These are phyloP conservation scores for Colletotrichum aenigma DNA, from an alignment of 2,329 filamentous ascomycete species.

Conservation along the genomic window DNA sequence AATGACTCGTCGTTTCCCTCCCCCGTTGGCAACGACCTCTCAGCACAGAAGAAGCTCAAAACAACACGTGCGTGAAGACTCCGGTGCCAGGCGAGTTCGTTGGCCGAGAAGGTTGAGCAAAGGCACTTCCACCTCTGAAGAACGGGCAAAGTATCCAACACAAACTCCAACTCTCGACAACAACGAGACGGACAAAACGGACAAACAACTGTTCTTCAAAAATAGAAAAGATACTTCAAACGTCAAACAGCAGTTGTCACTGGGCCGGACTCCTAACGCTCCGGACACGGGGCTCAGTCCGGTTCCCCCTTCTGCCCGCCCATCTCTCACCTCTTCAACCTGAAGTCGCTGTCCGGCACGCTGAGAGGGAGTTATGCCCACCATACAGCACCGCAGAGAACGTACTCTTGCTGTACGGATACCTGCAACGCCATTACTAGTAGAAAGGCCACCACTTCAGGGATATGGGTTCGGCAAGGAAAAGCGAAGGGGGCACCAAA, in stretches of 20 bases:
- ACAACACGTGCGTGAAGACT: not conserved
- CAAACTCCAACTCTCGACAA: not conserved
- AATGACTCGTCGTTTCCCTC: slow-evolving; percentile 14
- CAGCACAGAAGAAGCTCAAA: not conserved
- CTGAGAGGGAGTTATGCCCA: not conserved
- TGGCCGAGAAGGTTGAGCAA: not conserved
- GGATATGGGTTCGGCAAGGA: not conserved
- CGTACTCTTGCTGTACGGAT: not conserved
- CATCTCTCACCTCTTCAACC: not conserved
- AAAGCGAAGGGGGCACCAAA: not conserved
- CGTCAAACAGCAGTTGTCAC: not conserved
- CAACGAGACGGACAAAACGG: not conserved
- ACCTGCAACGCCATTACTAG: slow-evolving; percentile 2
- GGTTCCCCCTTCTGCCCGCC: not conserved
- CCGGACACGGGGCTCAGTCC: not conserved
- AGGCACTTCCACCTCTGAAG: not conserved
- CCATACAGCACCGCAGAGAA: not conserved
- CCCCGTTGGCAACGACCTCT: not conserved
- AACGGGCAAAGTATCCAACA: not conserved
- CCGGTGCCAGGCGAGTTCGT: not conserved
- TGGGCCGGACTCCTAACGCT: not conserved
- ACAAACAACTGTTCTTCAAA: not conserved
- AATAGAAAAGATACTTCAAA: not conserved
- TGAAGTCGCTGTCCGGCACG: not conserved
- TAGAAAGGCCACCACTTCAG: not conserved